Base-by-base conservation (phyloP, 257 asterid species). In the Craterostigma plantagineum region DNA sequence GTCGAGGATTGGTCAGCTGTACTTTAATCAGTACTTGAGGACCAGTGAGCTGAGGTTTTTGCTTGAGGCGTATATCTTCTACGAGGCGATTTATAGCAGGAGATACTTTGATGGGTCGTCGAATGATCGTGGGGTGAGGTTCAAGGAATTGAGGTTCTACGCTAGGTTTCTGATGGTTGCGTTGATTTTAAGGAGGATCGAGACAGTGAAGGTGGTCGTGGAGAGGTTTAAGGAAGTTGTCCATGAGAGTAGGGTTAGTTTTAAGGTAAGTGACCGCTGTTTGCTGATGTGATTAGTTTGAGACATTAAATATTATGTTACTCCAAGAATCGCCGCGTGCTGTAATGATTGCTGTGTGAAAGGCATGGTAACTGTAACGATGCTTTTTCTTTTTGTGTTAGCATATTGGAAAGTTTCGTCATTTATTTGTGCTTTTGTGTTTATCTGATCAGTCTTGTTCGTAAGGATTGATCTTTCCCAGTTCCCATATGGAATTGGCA, bases 1-100 rank as follows among this genome's bases (percentile, higher is more conserved):
- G 16, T 90, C 98, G 14, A 72, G 98, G 47, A 83, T 90, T 52
- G 98, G 98, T 6, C 98, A 90, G 64, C 76, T 90, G 48, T 90
- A 83, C 14, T 79, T 71, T 46, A 72, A 55, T 54, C 98, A 90
- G 91, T 90, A 90, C 54, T 49, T 83, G 81, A 69, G 98, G 63
- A 90, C 91, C 4, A 83, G 95, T 54, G 93, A 90, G 64, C 90
- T 75, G 7, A 72, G 95, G 75, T 83, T 72, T 63, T 71, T 90
- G 50, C 67, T 79, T 34, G 98, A 84, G 60, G 78, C 95, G 11
- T 79, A 77, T 58, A 76, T 90, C 11, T 90, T 90, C 45, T 90
- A 90, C 64, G 98, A 90, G 47, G 98, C 98, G 33, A 83, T 90
- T 62, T 63, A 76, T 57, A 57, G 64, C 46, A 61, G 98, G 62